A percentile compares a stretch with the other conserved stretches of the same genome.
phyloP scores from a whole-genome alignment of 805 yeast species.

The Monosporozyma solicola region DNA sequence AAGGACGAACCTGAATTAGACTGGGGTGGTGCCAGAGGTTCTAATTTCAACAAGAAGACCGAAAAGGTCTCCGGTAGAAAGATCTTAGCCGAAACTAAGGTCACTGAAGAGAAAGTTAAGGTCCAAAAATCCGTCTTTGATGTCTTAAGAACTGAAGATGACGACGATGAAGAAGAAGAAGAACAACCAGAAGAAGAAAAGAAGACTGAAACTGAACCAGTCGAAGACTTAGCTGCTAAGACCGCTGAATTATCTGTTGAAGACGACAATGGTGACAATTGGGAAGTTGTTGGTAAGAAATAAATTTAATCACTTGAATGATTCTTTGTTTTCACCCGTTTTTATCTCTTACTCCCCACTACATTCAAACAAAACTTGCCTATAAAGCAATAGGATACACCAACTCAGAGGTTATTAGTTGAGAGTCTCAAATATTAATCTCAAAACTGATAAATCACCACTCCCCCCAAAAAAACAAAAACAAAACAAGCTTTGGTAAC shows the following conservation, averaged over 20 bases:
- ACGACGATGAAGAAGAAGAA: conserved; percentile 38
- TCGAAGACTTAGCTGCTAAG: conserved; percentile 29
- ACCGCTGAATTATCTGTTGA: conserved; percentile 35
- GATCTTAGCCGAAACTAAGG: conserved; percentile 13
- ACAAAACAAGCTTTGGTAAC: not conserved
- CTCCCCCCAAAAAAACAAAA: not conserved
- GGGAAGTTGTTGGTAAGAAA: conserved; percentile 42
- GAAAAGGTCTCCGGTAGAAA: conserved; percentile 16
- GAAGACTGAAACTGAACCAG: conserved; percentile 8
- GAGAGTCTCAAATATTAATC: not conserved
- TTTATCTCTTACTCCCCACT: not conserved
- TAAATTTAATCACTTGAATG: conserved; percentile 5
- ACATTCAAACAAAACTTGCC: not conserved
- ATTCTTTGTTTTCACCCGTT: not conserved
- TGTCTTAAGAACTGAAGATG: conserved; percentile 44
- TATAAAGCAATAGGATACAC: not conserved
- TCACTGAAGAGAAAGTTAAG: conserved; percentile 27
- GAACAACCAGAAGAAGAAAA: conserved; percentile 11
- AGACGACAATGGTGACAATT: conserved; percentile 33
- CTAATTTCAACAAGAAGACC: conserved; percentile 30
- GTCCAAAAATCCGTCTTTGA: conserved; percentile 40
- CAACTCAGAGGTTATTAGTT: not conserved
- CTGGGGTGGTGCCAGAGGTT: conserved; percentile 30
- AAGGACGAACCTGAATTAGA: conserved; percentile 31
- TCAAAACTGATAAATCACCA: not conserved